Conservation (phyloP, 1,284 basidiomycete genomes). For the Fomitopsis schrenkii region DNA sequence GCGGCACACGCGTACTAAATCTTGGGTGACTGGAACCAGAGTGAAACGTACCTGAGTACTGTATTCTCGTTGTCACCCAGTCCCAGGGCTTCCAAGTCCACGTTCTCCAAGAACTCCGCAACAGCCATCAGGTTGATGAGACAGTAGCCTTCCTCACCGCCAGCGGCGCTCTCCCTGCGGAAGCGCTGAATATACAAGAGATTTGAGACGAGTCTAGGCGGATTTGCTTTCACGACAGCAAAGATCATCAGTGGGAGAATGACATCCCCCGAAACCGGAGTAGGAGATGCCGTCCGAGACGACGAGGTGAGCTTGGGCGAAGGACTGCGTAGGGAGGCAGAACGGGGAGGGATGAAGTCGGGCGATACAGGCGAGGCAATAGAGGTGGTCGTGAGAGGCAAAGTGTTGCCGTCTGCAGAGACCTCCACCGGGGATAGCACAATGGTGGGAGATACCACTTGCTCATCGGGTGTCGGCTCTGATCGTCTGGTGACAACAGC, state of each 20-base stretch:
- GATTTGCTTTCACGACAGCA: conserved; percentile 88
- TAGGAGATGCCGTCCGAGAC: conserved; percentile 29
- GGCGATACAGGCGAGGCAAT: conserved; percentile 9
- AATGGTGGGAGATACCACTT: conserved; percentile 21
- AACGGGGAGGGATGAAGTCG: conserved; percentile 8
- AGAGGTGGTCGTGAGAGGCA: conserved; percentile 10
- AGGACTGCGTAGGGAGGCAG: conserved; percentile 8
- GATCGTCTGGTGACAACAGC: neutral
- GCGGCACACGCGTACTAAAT: neutral
- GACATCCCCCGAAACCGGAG: conserved; percentile 69
- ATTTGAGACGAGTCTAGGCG: conserved; percentile 79
- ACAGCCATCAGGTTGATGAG: conserved; percentile 92
- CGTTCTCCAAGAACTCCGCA: conserved; percentile 90
- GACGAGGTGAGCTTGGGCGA: conserved; percentile 26
- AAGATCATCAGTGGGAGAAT: conserved; percentile 89
- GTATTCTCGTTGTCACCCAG: conserved; percentile 63
- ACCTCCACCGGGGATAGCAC: conserved; percentile 24
- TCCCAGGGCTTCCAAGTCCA: conserved; percentile 81
- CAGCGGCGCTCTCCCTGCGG: conserved; percentile 59
- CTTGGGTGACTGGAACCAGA: neutral
- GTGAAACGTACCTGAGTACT: conserved; percentile 45
- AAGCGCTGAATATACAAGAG: conserved; percentile 87
- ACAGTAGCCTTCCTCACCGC: conserved; percentile 88
- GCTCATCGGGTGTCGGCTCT: neutral
- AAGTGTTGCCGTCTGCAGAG: conserved; percentile 4